Base-by-base conservation (phyloP, 2,329 filamentous ascomycete species). In the Incumbomyces lentus region DNA sequence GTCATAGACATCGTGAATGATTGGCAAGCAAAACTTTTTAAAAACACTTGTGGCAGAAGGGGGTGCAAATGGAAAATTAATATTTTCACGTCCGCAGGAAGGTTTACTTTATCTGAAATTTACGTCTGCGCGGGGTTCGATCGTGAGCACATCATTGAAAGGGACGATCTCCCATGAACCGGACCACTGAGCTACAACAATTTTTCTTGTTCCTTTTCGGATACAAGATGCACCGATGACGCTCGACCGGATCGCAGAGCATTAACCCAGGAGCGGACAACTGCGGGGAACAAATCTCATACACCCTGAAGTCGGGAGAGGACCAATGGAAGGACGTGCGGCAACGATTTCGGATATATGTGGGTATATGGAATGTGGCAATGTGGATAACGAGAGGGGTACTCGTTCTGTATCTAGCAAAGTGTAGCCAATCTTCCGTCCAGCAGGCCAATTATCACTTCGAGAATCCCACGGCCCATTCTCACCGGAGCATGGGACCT, bases 1-100 rank as follows among this genome's bases (percentile, higher is more conserved):
- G 57, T 63, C 48, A 68, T 59, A 53, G 64, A 58, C 65, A 68
- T 68, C 52, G 44, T 62, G 42, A 37, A 45, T 37, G 17, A 3
- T 44, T 43, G 16, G 3, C 38, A 14, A 22, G 35, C 34, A 45
- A 31, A 45, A 45, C 16, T 37, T 45, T 45, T 37, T 29, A 13
- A 30, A 26, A 26, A 26, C 22, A 5, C 14, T 14, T 3, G 14
- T 11, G 33, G 40, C 29, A 19, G 40, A 37, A 44, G 11, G 32
- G 22, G 22, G n/a, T n/a, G 22, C 22, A 26, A 8, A 26, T 26
- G 22, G 22, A 26, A 26, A 26, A n/a, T n/a, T 26, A 26, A 26
- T 26, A n/a, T n/a, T n/a, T n/a, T n/a, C n/a, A n/a, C n/a, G n/a
- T n/a, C n/a, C n/a, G n/a, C n/a, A n/a, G n/a, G n/a, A n/a, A n/a